Conservation (phyloP, 2,329 filamentous ascomycete species). For the Pleomassaria siparia region DNA sequence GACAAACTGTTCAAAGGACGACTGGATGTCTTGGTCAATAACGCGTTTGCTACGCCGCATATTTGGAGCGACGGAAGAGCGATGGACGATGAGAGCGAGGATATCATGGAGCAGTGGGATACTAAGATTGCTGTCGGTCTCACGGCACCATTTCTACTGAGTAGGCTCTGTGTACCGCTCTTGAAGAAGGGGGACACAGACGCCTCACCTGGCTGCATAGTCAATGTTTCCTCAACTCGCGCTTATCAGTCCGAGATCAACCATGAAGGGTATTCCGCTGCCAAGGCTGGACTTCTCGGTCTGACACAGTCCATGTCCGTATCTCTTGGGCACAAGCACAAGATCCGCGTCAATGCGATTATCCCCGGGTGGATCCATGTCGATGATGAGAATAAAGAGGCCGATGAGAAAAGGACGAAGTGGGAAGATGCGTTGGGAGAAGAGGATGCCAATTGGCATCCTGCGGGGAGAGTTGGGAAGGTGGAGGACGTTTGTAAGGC, state of each 20-base stretch:
- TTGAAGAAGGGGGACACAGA: constrained; percentile 22
- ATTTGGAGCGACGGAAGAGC: constrained; percentile 22
- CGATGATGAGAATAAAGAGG: constrained; percentile 44
- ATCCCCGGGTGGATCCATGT: constrained; percentile 58
- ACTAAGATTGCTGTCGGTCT: constrained; percentile 35
- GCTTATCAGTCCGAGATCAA: constrained; percentile 53
- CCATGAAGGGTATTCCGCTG: constrained; percentile 54
- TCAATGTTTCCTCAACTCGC: constrained; percentile 55
- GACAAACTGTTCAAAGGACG: constrained; percentile 38
- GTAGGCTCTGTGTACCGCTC: constrained; percentile 33
- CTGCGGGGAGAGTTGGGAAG: constrained; percentile 53
- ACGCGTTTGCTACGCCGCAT: constrained; percentile 35
- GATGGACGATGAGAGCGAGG: constrained; percentile 35
- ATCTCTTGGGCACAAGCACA: constrained; percentile 46
- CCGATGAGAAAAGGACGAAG: constrained; percentile 42
- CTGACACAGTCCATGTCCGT: constrained; percentile 54
- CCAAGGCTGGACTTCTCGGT: constrained; percentile 55
- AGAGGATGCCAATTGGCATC: constrained; percentile 53
- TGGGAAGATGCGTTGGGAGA: constrained; percentile 53
- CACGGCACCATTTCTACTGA: constrained; percentile 37
- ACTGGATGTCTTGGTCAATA: constrained; percentile 40
- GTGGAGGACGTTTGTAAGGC: constrained; percentile 50
- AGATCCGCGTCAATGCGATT: constrained; percentile 53
- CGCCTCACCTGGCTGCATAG: constrained; percentile 34
- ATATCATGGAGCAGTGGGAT: constrained; percentile 38